Conservation (phyloP, 768 basidiomycete genomes). For the Mycena amicta region DNA sequence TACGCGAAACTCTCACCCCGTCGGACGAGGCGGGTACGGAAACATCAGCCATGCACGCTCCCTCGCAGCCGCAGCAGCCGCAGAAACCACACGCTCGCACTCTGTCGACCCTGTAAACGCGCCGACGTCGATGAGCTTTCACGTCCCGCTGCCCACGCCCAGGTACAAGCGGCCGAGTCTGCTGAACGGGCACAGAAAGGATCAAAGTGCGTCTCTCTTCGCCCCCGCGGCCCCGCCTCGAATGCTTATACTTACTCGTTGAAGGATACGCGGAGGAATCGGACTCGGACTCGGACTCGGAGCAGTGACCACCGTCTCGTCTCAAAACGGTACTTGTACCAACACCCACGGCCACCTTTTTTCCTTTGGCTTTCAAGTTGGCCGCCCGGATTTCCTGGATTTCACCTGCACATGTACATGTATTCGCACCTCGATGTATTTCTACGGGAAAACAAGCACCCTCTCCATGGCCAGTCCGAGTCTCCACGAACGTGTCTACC, state of each 20-base stretch:
- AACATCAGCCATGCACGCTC: constrained; percentile 16
- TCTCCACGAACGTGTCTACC: no score
- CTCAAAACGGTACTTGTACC: no score
- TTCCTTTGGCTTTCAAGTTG: no score
- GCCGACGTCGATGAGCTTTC: constrained; percentile 13
- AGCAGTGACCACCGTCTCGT: no score
- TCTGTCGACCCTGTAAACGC: constrained; percentile 16
- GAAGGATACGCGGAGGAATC: background rate
- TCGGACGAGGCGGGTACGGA: constrained; percentile 20
- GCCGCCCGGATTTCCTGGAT: no score
- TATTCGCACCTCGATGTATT: no score
- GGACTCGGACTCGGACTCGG: background rate
- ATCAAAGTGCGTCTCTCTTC: constrained; percentile 5
- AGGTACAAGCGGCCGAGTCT: background rate
- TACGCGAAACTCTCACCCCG: background rate
- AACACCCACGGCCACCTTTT: no score
- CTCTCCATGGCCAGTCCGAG: no score
- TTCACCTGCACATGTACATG: no score
- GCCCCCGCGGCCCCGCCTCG: no score
- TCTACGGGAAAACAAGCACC: no score
- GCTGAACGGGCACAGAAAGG: background rate
- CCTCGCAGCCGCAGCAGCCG: background rate
- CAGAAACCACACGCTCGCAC: constrained; percentile 15
- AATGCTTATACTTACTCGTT: background rate
- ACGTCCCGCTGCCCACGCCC: constrained; percentile 6